Evolutionary conservation across 1,284 basidiomycete species (phyloP), one percentile per base, ranked within the genome.

Genomic region (Mycosarcoma mackinlayi): DNA sequence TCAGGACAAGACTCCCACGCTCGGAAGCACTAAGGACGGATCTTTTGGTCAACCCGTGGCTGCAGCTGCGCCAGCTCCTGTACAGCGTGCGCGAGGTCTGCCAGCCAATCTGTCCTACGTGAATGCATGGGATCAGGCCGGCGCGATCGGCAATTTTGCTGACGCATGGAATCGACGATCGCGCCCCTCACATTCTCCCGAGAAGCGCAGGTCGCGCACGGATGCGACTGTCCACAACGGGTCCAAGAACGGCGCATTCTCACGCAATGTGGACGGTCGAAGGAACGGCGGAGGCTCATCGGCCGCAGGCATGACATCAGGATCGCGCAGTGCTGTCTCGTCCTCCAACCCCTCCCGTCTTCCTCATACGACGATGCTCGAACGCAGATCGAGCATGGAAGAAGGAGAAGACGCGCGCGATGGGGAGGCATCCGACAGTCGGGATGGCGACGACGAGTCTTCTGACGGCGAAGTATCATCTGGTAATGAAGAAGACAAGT

Each of bases 371-470:
- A 21, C 16, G 1, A 6, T 21, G 8, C n/a, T 19, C 0, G 57
- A 56, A 21, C 48, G 57, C 21, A 18, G 52, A 23, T 35, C 48
- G 30, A 68, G 62, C 23, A 11, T 59, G 6, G 41, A 55, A 16
- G 60, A 55, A 21, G 52, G 25, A 8, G 49, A 45, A 11, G 51
- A 59, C 4, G 37, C 44, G 10, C 47, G 42, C 25, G 59, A 63
- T 6, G 67, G 50, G 16, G 67, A 64, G 40, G 67, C 67, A 19
- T 63, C 59, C 34, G 73, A 77, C 28, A 73, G 69, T 37, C 55
- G 70, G 18, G 76, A 78, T 56, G 76, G 76, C 23, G 76, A 78
- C 27, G 75, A 78, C 41, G 76, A 78, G 55, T 73, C 68, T 2
- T 74, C 70, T 11, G 63, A 62, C 1, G 67, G 45, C 23, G 71